Base-by-base conservation (phyloP, 202 grass and related monocot species). In the Zizania palustris region DNA sequence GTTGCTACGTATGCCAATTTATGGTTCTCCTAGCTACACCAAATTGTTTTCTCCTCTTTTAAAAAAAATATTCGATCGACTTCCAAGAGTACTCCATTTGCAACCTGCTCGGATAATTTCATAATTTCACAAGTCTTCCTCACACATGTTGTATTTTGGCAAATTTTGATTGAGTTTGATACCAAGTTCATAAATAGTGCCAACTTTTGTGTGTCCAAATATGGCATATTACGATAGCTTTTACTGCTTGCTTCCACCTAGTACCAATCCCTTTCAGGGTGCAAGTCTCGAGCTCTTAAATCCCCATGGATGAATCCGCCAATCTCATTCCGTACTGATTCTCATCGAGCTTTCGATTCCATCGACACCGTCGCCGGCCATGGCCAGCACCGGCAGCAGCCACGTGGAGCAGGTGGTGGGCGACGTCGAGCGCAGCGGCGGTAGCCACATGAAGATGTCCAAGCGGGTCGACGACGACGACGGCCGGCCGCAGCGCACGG, bases 401-500 rank as follows among this genome's bases (percentile, higher is more conserved):
- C 28, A 28, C 28, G 28, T 0, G 28, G 28, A 28, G 28, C 28
- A 20, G n/a, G 7, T 14, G 3, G 45, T 15, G 48, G 65, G 19
- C 20, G 16, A 4, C 49, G 49, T n/a, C 3, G 14, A 4, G 15
- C 11, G 11, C 35, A n/a, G 28, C 28, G 28, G 28, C 28, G 28
- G 28, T 28, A 28, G 18, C 69, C 34, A 1, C 69, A 72, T 55
- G 69, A 35, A 40, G 18, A 3, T 5, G 37, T 22, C 51, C 36
- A 72, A 72, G 85, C 6, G 64, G 78, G 51, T 61, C 78, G 63
- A 84, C 81, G 9, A 63, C 84, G 5, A 85, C 81, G 89, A 82
- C 74, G 6, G 78, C 65, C 62, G 82, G 73, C 20, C 85, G 82
- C 63, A 78, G 82, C 41, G 85, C 78, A 15, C 87, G 89, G 89